Conservation (phyloP, 768 basidiomycete species). For the Mycena venus region DNA sequence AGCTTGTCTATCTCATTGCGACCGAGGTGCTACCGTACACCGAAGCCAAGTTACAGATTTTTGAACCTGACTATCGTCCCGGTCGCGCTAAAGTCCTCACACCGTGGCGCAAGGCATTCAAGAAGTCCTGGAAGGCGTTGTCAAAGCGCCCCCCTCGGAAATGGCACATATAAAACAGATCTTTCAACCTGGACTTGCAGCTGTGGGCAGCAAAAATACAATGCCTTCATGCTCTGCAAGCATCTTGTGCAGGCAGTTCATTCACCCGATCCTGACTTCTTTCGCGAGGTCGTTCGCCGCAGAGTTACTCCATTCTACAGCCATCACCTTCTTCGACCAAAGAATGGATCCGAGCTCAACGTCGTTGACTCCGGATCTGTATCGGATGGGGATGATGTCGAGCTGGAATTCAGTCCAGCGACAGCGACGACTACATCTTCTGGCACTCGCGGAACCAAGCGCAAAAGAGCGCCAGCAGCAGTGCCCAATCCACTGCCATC, state of each 20-base stretch:
- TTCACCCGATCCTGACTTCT: conserved; percentile 21
- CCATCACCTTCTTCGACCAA: conserved; percentile 13
- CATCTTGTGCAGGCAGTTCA: conserved; percentile 38
- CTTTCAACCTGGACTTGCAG: conserved; percentile 32
- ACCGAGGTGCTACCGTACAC: conserved; percentile 33
- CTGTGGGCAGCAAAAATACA: conserved; percentile 36
- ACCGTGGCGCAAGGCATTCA: conserved; percentile 42
- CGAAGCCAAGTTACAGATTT: conserved; percentile 27
- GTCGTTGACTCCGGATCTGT: conserved; percentile 17
- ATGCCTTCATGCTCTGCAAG: conserved; percentile 36
- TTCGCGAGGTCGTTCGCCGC: conserved; percentile 22
- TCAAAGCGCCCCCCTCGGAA: too few species aligned
- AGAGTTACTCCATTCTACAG: conserved; percentile 31
- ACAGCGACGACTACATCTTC: too few species aligned
- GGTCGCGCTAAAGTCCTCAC: conserved; percentile 41
- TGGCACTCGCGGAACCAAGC: too few species aligned
- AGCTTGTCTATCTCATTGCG: conserved; percentile 46
- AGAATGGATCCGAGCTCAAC: not conserved
- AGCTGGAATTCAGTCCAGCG: too few species aligned
- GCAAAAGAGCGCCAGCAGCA: too few species aligned
- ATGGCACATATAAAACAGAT: not conserved
- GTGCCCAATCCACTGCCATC: too few species aligned
- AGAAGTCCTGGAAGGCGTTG: conserved; percentile 40
- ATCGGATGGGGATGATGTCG: conserved; percentile 23
- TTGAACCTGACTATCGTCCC: conserved; percentile 30